phyloP scores from a whole-genome alignment of 805 yeast species.

The Candida sithepensis region DNA sequence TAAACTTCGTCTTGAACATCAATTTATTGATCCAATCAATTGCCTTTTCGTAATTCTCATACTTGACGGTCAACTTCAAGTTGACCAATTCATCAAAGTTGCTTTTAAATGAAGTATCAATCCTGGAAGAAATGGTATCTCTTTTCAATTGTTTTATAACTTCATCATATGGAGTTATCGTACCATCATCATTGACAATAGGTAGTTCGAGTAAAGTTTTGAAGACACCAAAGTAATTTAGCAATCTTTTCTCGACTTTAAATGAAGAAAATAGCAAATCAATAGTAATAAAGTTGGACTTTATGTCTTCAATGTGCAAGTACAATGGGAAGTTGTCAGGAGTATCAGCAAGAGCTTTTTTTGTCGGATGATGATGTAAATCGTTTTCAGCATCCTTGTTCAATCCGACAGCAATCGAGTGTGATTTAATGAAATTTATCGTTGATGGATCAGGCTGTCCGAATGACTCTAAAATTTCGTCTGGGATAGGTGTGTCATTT shows the following conservation, averaged over 20 bases:
- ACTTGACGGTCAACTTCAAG: constrained; percentile 58
- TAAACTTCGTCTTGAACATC: constrained; percentile 65
- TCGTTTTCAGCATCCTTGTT: constrained; percentile 34
- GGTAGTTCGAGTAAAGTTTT: constrained; percentile 73
- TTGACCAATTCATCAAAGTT: constrained; percentile 64
- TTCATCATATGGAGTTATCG: constrained; percentile 59
- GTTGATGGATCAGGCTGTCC: constrained; percentile 70
- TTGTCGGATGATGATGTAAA: constrained; percentile 18
- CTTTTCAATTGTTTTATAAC: constrained; percentile 71
- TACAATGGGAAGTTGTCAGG: constrained; percentile 59
- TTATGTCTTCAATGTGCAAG: constrained; percentile 73
- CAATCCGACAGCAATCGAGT: constrained; percentile 57
- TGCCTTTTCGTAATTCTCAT: constrained; percentile 59
- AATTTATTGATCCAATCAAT: constrained; percentile 74
- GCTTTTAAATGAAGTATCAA: constrained; percentile 55
- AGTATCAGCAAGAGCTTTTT: constrained; percentile 21
- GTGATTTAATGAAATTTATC: constrained; percentile 68
- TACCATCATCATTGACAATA: constrained; percentile 58
- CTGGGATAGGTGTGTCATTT: constrained; percentile 79
- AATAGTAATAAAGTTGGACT: constrained; percentile 74
- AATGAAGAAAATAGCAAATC: constrained; percentile 57
- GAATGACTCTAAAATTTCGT: constrained; percentile 55
- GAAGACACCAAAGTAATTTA: constrained; percentile 64
- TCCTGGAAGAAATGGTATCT: constrained; percentile 61
- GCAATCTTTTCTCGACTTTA: constrained; percentile 44